Evolutionary conservation across 176 grass and related monocot species (phyloP), one percentile per base, ranked within the genome.

Genomic region (Oryza glumipatula): DNA sequence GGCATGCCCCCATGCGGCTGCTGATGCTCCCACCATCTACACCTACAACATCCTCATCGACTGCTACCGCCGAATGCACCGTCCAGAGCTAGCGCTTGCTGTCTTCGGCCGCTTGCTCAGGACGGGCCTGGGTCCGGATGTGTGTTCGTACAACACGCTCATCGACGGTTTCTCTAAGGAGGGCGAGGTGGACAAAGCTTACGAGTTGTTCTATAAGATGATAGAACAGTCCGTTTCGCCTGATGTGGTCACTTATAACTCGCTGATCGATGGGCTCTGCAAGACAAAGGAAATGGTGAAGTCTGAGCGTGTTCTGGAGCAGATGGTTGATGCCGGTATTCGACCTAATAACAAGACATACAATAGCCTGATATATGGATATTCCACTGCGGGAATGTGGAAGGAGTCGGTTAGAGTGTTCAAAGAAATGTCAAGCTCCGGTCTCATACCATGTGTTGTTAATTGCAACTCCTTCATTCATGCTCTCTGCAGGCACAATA

Each of bases 31-130:
- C 1, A 21, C 77, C 2, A 0, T 28, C 28, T 0, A 1, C 67
- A 84, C 83, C 49, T 88, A 88, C 41, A 15, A 7, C 4, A 81
- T 84, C 22, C 13, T 89, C n/a, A 60, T 87, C 9, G 70, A 72
- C 14, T 80, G 76, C 38, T 89, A 87, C 77, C 5, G 67, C 69
- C 70, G 43, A 4, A 22, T 16, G 1, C 17, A 52, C 7, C 36
- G 63, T 4, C 44, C 32, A 2, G 64, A 73, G 45, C 67, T 89
- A 0, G 63, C 2, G 10, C 70, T 92, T 58, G 10, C 22, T 49
- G 5, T 87, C 12, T 61, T 88, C 21, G 45, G 76, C 2, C 49
- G 26, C 1, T 41, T 82, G 28, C 24, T 93, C 5, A 88, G 23
- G 28, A 8, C 46, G 0, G 81, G 76, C 2, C 14, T 74, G 2